A percentile compares a stretch with the other conserved stretches of the same genome.
Evolutionary conservation across 1,139 yeast genomes (phyloP).

Genomic region (Debaryomycetaceae sp.): DNA sequence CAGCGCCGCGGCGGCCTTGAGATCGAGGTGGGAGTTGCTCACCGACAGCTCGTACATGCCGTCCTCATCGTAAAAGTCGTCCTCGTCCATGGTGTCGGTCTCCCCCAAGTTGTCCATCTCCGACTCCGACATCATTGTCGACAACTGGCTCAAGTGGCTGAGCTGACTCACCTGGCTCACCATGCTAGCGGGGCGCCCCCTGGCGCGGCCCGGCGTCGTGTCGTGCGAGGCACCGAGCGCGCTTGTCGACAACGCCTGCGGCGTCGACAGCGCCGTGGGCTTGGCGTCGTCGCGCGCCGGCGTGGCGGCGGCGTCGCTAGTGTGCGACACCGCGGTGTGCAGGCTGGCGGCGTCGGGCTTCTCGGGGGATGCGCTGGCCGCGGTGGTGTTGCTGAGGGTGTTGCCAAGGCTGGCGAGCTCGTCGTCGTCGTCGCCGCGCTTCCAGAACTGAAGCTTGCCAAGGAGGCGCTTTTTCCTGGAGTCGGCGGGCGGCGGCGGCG

Average conservation of each 20-base stretch:
- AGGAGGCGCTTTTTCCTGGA: conserved; percentile 22
- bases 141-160: conserved; percentile 54
- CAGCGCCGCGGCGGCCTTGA: conserved; percentile 7
- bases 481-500: too few species aligned
- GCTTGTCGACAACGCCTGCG: too few species aligned
- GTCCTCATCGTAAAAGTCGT: conserved; percentile 35
- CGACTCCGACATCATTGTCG: conserved; percentile 46
- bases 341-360: too few species aligned
- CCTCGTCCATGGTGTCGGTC: conserved; percentile 37
- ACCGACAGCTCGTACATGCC: conserved; percentile 29
- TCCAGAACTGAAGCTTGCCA: conserved; percentile 43
- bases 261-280: too few species aligned
- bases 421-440: conserved; percentile 14
- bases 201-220: too few species aligned
- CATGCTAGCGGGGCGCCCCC: conserved; percentile 70
- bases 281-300: too few species aligned
- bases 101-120: conserved; percentile 40
- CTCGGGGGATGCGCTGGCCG: too few species aligned
- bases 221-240: too few species aligned
- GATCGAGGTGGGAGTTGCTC: conserved; percentile 20
- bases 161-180: conserved; percentile 58
- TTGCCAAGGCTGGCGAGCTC: conserved; percentile 6
- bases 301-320: too few species aligned
- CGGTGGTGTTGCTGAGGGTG: conserved; percentile 3
- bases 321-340: too few species aligned